Base-by-base conservation (phyloP, 805 yeast species). In the Metschnikowia kunwiensis region DNA sequence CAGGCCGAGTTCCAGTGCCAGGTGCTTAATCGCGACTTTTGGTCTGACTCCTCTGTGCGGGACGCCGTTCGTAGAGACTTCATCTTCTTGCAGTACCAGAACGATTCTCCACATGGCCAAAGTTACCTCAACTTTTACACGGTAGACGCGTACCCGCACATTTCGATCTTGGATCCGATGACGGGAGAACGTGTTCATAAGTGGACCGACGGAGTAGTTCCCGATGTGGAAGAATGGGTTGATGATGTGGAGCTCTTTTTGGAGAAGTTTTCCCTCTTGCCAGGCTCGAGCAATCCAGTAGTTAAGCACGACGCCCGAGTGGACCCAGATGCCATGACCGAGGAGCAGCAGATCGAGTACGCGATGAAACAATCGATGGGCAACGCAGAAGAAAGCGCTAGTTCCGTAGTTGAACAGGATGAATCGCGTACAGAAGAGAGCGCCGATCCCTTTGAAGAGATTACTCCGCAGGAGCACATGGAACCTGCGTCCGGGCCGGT, bases 131-230 rank as follows among this genome's bases (percentile, higher is more conserved):
- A 82, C 44, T 82, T 84, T 51, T 89, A 93, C 57, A 81, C 82
- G 3, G 72, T 85, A 30, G 61, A 68, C 2, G 75, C 72, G 16
- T 82, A 65, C 55, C 99, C 99, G 1, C 97, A 93, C 57, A 80
- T 93, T 27, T 85, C 96, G 1, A 85, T 93, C 25, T 57, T 93
- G 32, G 99, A 93, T 54, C 97, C 98, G 2, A 78, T 89, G 57
- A 93, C 98, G 0, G 97, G 97, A 15, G 99, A 93, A 60, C 72
- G 95, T 42, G 74, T 87, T 38, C 74, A 75, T 47, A 70, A 70
- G 35, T 93, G 97, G 96, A 64, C 70, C n/a, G 72, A 68, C 29
- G 76, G 75, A 1, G 62, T 60, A 20, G 80, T 78, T 1, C 94
- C 94, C 0, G 63, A 64, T 13, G 67, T 73, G 0, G 70, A 72